Evolutionary conservation across 257 asterid species (phyloP).

Genomic region (Handroanthus guayacan): DNA sequence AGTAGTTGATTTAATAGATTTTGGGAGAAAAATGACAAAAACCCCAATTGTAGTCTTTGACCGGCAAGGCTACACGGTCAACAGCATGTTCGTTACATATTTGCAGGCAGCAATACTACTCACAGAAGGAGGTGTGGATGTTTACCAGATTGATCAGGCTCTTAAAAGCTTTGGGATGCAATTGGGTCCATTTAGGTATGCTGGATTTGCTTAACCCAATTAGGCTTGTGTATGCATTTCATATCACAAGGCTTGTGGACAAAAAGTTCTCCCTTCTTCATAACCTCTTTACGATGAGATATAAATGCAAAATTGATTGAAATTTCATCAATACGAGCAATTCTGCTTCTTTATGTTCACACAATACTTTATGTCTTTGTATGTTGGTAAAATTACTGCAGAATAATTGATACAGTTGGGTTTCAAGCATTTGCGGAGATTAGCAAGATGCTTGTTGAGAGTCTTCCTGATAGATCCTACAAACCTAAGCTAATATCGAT

Average conservation of each 20-base stretch:
- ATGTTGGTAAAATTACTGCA: slow-evolving; percentile 37
- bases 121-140: slow-evolving; percentile 55
- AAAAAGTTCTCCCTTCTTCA: neutral
- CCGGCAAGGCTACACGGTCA: slow-evolving; percentile 53
- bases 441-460: slow-evolving; percentile 30
- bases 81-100: slow-evolving; percentile 53
- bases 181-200: slow-evolving; percentile 65
- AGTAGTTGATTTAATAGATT: slow-evolving; percentile 51
- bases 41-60: slow-evolving; percentile 58
- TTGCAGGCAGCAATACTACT: slow-evolving; percentile 57
- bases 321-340: neutral
- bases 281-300: slow-evolving; percentile 5
- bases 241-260: no score
- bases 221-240: neutral
- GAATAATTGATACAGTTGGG: slow-evolving; percentile 55
- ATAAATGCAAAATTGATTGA: neutral
- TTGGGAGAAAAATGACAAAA: slow-evolving; percentile 56
- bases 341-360: neutral
- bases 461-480: slow-evolving; percentile 41
- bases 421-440: slow-evolving; percentile 32
- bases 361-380: slow-evolving; percentile 17
- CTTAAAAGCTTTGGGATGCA: slow-evolving; percentile 61
- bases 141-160: slow-evolving; percentile 53
- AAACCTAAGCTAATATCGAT: slow-evolving; percentile 36
- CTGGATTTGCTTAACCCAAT: slow-evolving; percentile 1